These are phyloP conservation scores for Albophoma yamanashiensis DNA, from an alignment of 2,329 filamentous ascomycete species.

Conservation along the genomic window DNA sequence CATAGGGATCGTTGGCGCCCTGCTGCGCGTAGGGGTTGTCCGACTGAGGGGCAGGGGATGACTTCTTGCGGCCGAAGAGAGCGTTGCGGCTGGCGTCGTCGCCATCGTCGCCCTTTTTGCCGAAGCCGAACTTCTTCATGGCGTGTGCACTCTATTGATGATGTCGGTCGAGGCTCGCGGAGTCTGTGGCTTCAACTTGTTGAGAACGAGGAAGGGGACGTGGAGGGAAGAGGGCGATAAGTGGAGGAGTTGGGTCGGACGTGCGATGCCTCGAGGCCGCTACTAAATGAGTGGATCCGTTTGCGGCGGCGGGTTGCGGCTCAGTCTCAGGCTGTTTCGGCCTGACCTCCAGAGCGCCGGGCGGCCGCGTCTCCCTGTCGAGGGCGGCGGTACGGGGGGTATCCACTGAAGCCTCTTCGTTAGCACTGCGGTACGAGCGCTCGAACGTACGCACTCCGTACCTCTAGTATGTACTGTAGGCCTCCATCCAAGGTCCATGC, in stretches of 20 bases:
- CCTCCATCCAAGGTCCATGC: not conserved
- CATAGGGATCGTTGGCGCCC: slow-evolving; percentile 41
- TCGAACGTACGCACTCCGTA: no score
- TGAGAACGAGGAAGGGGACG: not conserved
- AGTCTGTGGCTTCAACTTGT: not conserved
- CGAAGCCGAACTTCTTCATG: slow-evolving; percentile 53
- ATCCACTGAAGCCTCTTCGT: not conserved
- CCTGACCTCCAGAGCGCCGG: not conserved
- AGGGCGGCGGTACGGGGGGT: not conserved
- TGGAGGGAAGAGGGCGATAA: not conserved
- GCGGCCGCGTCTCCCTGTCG: not conserved
- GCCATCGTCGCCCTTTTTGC: slow-evolving; percentile 41
- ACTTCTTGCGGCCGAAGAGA: slow-evolving; percentile 44
- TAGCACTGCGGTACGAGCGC: not conserved
- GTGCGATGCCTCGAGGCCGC: not conserved
- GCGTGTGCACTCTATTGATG: not conserved
- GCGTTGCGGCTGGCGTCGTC: slow-evolving; percentile 38
- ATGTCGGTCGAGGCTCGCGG: not conserved
- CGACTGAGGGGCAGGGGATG: slow-evolving; percentile 29
- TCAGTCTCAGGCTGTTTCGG: not conserved
- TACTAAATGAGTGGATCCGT: not conserved
- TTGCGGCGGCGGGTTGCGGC: not conserved
- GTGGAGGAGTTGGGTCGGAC: not conserved
- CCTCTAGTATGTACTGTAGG: no score
- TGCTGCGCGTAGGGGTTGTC: slow-evolving; percentile 50